These are phyloP conservation scores for Lepidium campestre DNA, from an alignment of 441 rosid genomes.

Conservation along the genomic window DNA sequence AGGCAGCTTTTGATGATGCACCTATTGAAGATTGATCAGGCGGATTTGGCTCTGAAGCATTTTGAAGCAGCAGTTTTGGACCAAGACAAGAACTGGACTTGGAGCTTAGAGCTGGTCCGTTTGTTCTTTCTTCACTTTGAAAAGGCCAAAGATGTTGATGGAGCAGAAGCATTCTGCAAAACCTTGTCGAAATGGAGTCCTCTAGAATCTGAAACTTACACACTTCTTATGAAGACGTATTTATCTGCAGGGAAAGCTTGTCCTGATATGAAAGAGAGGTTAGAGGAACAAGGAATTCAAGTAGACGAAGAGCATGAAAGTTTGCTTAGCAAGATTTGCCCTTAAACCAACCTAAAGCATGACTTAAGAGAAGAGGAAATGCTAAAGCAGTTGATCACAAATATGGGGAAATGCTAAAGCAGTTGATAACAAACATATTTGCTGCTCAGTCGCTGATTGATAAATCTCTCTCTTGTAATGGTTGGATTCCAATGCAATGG, in stretches of 20 bases:
- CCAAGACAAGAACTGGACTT: conserved; percentile 37
- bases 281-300: conserved; percentile 29
- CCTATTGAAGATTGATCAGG: conserved; percentile 36
- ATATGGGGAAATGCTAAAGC: too few relatives aligned
- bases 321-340: not conserved
- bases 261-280: conserved; percentile 45
- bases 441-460: too few relatives aligned
- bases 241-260: conserved; percentile 48
- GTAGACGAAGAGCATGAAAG: conserved; percentile 26
- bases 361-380: too few relatives aligned
- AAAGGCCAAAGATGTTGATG: conserved; percentile 45
- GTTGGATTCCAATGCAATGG: too few relatives aligned
- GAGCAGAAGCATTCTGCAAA: conserved; percentile 51
- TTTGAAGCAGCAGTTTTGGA: conserved; percentile 43
- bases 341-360: not conserved
- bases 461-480: too few relatives aligned
- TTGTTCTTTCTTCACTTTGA: conserved; percentile 44
- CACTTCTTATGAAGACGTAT: conserved; percentile 45
- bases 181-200: conserved; percentile 32
- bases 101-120: conserved; percentile 23
- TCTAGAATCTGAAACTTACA: conserved; percentile 30
- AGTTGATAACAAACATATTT: too few relatives aligned
- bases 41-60: conserved; percentile 44
- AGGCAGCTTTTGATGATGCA: conserved; percentile 58
- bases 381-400: too few relatives aligned